A percentile compares a stretch with the other conserved stretches of the same genome.
phyloP scores from a whole-genome alignment of 1,284 basidiomycete genomes.

The Waitea zeae region DNA sequence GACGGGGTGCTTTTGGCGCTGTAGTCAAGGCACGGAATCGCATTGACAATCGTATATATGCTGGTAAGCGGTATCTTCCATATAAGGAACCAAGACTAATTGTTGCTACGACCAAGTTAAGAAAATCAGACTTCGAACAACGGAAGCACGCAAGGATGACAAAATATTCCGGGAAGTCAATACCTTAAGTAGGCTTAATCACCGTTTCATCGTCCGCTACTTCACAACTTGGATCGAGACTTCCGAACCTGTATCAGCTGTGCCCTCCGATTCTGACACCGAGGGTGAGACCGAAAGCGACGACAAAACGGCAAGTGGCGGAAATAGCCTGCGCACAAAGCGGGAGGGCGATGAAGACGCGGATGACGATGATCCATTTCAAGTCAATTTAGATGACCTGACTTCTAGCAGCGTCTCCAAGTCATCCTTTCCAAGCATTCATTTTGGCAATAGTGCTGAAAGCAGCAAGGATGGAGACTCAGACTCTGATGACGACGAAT shows the following conservation, averaged over 20 bases:
- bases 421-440: no score
- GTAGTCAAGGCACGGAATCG: slow-evolving; percentile 90
- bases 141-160: slow-evolving; percentile 47
- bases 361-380: no score
- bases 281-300: slow-evolving; percentile 7
- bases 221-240: slow-evolving; percentile 74
- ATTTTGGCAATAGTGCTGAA: no score
- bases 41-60: slow-evolving; percentile 56
- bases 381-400: slow-evolving; percentile 46
- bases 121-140: slow-evolving; percentile 79
- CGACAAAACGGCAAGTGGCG: slow-evolving; percentile 22
- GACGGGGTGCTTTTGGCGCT: slow-evolving; percentile 84
- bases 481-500: no score
- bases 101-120: no score
- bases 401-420: no score
- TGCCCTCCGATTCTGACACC: slow-evolving; percentile 22
- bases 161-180: slow-evolving; percentile 90
- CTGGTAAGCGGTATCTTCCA: no score
- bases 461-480: no score
- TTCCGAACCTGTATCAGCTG: slow-evolving; percentile 27
- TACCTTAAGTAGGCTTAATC: slow-evolving; percentile 72
- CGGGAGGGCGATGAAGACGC: no score
- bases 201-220: slow-evolving; percentile 86
- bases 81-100: no score
- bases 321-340: no score